Conservation (phyloP, 257 asterid genomes). For the Nicotiana benthamiana region DNA sequence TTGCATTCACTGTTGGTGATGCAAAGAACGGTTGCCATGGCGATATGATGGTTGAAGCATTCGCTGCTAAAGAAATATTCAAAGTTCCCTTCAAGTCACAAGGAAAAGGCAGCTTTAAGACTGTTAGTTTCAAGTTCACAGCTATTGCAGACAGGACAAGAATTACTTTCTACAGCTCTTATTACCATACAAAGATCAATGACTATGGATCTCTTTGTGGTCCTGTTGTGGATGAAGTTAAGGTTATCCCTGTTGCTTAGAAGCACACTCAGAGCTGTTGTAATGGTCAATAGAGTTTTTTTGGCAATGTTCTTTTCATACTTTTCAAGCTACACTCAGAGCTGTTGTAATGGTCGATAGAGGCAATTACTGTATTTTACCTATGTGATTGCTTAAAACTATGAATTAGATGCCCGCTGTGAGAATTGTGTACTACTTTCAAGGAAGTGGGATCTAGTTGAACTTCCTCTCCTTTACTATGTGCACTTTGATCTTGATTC, state of each 20-base stretch:
- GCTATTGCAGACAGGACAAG: constrained; percentile 53
- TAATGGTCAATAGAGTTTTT: neutral
- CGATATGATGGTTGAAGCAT: constrained; percentile 77
- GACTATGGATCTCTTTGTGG: constrained; percentile 77
- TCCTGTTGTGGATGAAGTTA: constrained; percentile 71
- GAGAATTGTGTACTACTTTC: neutral
- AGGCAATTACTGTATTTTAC: neutral
- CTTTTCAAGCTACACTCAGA: neutral
- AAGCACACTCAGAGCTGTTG: neutral
- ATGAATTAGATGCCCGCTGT: neutral
- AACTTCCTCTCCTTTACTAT: neutral
- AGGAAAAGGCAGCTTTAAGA: constrained; percentile 43
- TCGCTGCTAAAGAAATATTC: constrained; percentile 42
- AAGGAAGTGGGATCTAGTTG: neutral
- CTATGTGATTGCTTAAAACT: constrained; percentile 4
- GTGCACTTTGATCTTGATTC: neutral
- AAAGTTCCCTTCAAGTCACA: constrained; percentile 58
- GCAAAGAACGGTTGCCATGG: constrained; percentile 78
- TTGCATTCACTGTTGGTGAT: constrained; percentile 54
- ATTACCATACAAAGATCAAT: constrained; percentile 51
- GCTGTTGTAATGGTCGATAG: too few relatives aligned
- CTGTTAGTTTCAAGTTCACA: constrained; percentile 47
- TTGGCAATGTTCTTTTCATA: neutral
- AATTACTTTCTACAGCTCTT: constrained; percentile 77
- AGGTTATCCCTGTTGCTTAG: constrained; percentile 35